These are phyloP conservation scores for Eucommia ulmoides DNA, from an alignment of 257 asterid species.

Conservation along the genomic window DNA sequence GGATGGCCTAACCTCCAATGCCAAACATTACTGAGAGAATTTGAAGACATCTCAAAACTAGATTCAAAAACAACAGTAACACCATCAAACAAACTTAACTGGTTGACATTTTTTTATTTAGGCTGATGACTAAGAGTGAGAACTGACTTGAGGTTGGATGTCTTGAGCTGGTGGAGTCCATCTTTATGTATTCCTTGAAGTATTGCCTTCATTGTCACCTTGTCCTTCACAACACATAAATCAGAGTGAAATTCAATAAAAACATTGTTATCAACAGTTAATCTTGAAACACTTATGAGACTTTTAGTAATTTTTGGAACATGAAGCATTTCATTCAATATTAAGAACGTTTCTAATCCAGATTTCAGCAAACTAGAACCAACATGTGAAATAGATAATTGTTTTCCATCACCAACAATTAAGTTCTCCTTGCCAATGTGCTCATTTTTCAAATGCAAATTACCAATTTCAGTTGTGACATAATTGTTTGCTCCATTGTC, in stretches of 20 bases:
- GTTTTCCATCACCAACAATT: background rate
- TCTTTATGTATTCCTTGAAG: background rate
- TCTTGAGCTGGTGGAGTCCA: background rate
- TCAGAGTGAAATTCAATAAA: background rate
- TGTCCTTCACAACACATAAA: background rate
- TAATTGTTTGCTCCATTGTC: background rate
- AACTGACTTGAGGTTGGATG: no score
- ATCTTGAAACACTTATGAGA: background rate
- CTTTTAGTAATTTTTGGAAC: background rate
- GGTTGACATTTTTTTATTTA: background rate
- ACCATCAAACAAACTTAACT: no score
- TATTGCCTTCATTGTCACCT: background rate
- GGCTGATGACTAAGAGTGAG: no score
- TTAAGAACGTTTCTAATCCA: background rate
- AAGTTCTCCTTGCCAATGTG: background rate
- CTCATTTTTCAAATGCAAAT: background rate
- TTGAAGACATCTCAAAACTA: no score
- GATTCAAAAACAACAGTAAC: background rate
- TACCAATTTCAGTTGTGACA: background rate
- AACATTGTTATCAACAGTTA: background rate
- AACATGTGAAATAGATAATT: background rate
- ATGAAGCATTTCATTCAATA: background rate
- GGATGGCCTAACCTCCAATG: background rate
- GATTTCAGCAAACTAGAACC: background rate
- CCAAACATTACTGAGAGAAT: background rate